Evolutionary conservation across 1,284 basidiomycete species (phyloP), one percentile per base, ranked within the genome.

Genomic region (Tranzscheliella williamsii): DNA sequence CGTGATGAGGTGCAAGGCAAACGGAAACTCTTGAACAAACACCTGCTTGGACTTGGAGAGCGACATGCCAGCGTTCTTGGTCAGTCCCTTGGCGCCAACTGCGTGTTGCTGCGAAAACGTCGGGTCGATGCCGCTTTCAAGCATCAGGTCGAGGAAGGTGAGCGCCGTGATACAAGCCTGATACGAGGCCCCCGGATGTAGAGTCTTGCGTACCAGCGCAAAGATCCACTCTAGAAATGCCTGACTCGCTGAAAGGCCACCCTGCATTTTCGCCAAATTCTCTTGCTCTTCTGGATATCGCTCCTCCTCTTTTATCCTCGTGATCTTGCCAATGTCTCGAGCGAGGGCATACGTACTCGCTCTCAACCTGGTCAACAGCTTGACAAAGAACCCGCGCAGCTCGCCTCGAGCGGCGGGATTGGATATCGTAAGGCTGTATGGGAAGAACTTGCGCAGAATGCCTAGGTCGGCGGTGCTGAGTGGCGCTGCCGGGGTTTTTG

Each of bases 131-230:
- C 57, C 67, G 24, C 57, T 56, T 24, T 69, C 61, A 9, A 72
- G 22, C 16, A 74, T 56, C 16, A 70, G 51, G 15, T 65, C 62
- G 11, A 73, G 49, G 27, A 67, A 64, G 31, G 66, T 65, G 23
- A 73, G 62, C 21, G 54, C 57, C 12, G 67, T 64, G 34, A 69
- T 57, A 43, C 53, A 56, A 31, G 63, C 38, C 22, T 70, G 53
- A 38, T 73, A 75, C 15, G 73, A 70, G n/a, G 70, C 63, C 23
- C 70, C 70, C 4, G 73, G 70, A 42, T 72, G 69, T 17, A 69
- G 55, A 4, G 66, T 61, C 11, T 46, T 42, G 21, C 52, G 44
- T 8, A 61, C 26, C 20, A 58, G 41, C 22, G 43, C 38, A 20
- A 47, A 54, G 42, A 70, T 45, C 47, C 54, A 49, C 20, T 45